Evolutionary conservation across 225 moss, liverwort and hornwort species (phyloP), one percentile per base, ranked within the genome.

Genomic region (Neckera pumila): DNA sequence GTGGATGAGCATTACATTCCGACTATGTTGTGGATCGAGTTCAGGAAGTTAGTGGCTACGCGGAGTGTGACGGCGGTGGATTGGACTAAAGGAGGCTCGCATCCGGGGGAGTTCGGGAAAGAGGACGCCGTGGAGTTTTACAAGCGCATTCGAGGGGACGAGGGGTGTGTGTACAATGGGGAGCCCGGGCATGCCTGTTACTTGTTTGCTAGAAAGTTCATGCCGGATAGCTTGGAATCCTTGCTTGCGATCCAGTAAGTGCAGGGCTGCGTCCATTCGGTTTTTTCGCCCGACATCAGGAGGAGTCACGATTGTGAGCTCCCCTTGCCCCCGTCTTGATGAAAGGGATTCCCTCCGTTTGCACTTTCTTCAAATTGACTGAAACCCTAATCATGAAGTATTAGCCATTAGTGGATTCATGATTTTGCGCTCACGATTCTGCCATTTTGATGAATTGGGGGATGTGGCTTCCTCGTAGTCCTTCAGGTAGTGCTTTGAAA

Each of bases 1-100:
- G 95, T 95, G 67, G 95, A 95, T 70, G 95, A 95, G 89, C 95
- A 95, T 40, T 95, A 95, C 83, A 92, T 95, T 63, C 89, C 95
- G 6, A 93, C 95, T 36, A 93, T 95, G 95, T 58, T 95, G 89
- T 91, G 82, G 79, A 95, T 95, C 67, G 92, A 93, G 87, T 93
- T 91, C 66, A 45, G 70, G 65, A 85, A 85, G 21, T 10, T 62
- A 49, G 89, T 95, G 56, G 92, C 95, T 17, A 84, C 38, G 90
- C 90, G 93, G 88, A 95, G 93, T 42, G 89, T 93, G 78, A 95
- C 95, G 17, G 92, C 93, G 3, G 93, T 93, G 58, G 95, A 95
- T 76, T 95, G 95, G 95, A 91, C 90, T 2, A 89, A 22, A 84
- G 93, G 95, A 17, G 95, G 95, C 16, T 86, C 92, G 13, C 95